Evolutionary conservation across 2,329 filamentous ascomycete species (phyloP).

Genomic region (Anisogramma anomala): DNA sequence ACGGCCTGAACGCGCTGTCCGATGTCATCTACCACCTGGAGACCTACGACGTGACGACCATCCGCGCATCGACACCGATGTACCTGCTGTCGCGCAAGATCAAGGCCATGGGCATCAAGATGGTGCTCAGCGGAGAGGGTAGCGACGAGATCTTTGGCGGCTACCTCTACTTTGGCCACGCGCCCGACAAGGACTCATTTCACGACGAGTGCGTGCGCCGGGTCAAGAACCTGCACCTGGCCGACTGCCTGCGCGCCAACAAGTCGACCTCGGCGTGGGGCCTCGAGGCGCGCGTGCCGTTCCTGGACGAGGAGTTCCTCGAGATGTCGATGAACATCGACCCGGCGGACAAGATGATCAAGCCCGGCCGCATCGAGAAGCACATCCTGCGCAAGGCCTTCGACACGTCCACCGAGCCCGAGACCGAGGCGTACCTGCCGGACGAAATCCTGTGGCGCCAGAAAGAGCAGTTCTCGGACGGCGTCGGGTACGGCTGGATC

Average conservation of each 20-base stretch:
- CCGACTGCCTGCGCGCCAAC: conserved; percentile 97
- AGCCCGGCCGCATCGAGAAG: conserved; percentile 80
- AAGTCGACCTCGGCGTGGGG: conserved; percentile 98
- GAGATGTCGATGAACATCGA: conserved; percentile 90
- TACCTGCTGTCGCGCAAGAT: conserved; percentile 96
- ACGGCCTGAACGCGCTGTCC: conserved; percentile 89
- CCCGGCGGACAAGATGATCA: conserved; percentile 92
- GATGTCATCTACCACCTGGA: conserved; percentile 98
- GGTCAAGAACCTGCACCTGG: conserved; percentile 90
- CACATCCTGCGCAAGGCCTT: conserved; percentile 98
- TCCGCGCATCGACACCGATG: conserved; percentile 97
- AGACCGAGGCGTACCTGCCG: conserved; percentile 75
- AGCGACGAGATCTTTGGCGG: conserved; percentile 98
- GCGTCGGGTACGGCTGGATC: conserved; percentile 98
- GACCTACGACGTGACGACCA: conserved; percentile 96
- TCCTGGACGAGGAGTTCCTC: conserved; percentile 95
- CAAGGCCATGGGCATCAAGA: conserved; percentile 99
- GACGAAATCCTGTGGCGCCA: conserved; percentile 94
- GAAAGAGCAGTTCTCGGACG: conserved; percentile 99
- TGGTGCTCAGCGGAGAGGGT: conserved; percentile 95
- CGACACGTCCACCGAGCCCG: conserved; percentile 80
- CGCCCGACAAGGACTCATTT: conserved; percentile 83
- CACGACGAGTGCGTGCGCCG: conserved; percentile 89
- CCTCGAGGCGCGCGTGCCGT: conserved; percentile 92
- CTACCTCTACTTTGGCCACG: conserved; percentile 96